Evolutionary conservation across 139 green algal genomes (phyloP).

Genomic region (Chlorella sorokiniana): DNA sequence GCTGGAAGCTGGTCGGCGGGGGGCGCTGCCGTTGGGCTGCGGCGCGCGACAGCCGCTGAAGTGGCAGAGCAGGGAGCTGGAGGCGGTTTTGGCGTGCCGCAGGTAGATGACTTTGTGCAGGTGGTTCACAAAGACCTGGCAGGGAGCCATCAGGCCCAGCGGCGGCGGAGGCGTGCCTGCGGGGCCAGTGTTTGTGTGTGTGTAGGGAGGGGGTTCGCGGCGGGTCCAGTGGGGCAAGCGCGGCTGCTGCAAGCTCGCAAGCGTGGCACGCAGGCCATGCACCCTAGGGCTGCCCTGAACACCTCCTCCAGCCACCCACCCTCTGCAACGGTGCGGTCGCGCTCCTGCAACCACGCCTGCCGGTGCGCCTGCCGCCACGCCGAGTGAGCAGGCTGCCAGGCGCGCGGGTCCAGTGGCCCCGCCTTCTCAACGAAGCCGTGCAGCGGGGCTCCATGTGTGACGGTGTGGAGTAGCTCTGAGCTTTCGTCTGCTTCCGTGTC

Average conservation of each 20-base stretch:
- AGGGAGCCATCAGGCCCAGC: not conserved
- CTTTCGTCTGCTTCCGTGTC: not conserved
- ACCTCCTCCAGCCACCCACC: no score
- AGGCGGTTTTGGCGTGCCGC: constrained; percentile 32
- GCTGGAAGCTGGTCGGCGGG: not conserved
- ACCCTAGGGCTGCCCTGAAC: no score
- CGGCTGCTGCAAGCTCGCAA: no score
- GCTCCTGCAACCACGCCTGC: not conserved
- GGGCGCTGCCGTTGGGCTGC: not conserved
- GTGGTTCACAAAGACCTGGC: constrained; percentile 33
- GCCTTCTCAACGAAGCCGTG: constrained; percentile 17
- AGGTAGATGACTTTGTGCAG: constrained; percentile 32
- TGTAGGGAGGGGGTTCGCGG: no score
- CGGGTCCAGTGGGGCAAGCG: not conserved
- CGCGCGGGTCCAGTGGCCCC: constrained; percentile 1
- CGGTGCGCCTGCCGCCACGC: constrained; percentile 6
- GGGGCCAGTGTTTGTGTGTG: not conserved
- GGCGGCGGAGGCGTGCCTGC: not conserved
- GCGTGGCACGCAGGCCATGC: no score
- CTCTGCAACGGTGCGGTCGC: no score
- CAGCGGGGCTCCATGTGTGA: not conserved
- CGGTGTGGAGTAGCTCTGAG: not conserved
- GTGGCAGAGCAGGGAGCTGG: constrained; percentile 1
- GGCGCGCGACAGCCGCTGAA: not conserved
- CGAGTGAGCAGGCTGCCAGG: not conserved